A percentile compares a stretch with the other conserved stretches of the same genome.
Conservation (phyloP, 2,329 filamentous ascomycete species). For the Tympanopsis confertula region DNA sequence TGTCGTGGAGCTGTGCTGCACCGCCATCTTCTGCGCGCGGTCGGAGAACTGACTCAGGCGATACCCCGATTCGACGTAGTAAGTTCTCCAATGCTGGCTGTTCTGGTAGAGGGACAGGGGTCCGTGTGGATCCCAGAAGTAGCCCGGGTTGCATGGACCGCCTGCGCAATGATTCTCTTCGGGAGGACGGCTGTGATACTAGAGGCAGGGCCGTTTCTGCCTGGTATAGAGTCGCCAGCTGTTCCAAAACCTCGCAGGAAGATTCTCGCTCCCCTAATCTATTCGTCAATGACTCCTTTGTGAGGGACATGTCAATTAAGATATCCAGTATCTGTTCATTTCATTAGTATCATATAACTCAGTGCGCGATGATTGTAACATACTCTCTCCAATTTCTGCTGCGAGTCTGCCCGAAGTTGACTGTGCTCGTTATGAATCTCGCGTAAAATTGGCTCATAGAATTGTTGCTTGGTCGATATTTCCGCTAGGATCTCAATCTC, state of each 20-base stretch:
- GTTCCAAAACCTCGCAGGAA: slow-evolving; percentile 17
- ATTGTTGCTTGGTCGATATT: background rate
- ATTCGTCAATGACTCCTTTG: slow-evolving; percentile 14
- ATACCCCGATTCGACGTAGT: background rate
- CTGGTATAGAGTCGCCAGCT: slow-evolving; percentile 16
- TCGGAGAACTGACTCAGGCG: background rate
- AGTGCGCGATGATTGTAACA: slow-evolving; percentile 2
- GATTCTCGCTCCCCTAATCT: slow-evolving; percentile 18
- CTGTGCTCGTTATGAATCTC: slow-evolving; percentile 18
- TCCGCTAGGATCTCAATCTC: slow-evolving; percentile 22
- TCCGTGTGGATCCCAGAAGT: background rate
- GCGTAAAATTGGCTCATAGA: slow-evolving; percentile 10
- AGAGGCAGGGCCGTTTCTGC: background rate
- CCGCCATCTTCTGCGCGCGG: background rate
- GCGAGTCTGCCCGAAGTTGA: slow-evolving; percentile 13
- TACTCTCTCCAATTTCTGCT: slow-evolving; percentile 20
- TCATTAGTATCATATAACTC: slow-evolving; percentile 3
- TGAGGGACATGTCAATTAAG: slow-evolving; percentile 18
- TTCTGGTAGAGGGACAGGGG: background rate
- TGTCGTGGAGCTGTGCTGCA: background rate
- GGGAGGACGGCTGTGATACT: background rate
- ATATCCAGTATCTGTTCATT: slow-evolving; percentile 16
- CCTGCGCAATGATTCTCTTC: background rate
- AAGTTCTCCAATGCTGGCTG: background rate
- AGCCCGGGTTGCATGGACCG: background rate